A percentile compares a stretch with the other conserved stretches of the same genome.
phyloP scores from a whole-genome alignment of 352 stramenopile genomes.

The Phytophthora pseudosyringae region DNA sequence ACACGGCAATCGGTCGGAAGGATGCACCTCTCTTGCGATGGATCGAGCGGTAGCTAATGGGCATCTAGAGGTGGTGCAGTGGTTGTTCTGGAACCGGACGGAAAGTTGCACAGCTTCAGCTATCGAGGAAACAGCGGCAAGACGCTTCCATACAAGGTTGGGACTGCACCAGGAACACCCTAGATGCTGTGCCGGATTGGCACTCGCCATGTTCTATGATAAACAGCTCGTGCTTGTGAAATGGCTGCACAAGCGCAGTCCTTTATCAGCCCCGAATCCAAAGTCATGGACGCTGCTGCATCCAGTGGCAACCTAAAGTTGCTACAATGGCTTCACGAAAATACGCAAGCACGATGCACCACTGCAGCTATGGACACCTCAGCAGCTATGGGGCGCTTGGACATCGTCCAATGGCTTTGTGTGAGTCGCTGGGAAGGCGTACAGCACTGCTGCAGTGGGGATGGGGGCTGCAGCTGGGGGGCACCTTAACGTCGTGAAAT shows the following conservation, averaged over 20 bases:
- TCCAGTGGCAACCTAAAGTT: too few species aligned
- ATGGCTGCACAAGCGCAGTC: too few species aligned
- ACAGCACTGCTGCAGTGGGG: conserved; percentile 1
- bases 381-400: background rate
- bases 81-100: background rate
- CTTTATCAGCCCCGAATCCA: too few species aligned
- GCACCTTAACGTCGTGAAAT: conserved; percentile 4
- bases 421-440: background rate
- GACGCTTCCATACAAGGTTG: too few species aligned
- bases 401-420: conserved; percentile 2
- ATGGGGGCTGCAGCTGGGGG: background rate
- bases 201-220: too few species aligned
- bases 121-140: too few species aligned
- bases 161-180: too few species aligned
- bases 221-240: too few species aligned
- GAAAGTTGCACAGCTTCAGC: too few species aligned
- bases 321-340: conserved; percentile 4
- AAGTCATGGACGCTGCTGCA: too few species aligned
- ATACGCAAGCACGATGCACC: background rate
- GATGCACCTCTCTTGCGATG: background rate
- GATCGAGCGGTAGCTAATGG: background rate
- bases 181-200: too few species aligned
- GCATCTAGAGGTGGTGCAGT: background rate
- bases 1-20: conserved; percentile 4
- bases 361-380: conserved; percentile 1